Base-by-base conservation (phyloP, 768 basidiomycete species). In the Calocybe gangraenosa region DNA sequence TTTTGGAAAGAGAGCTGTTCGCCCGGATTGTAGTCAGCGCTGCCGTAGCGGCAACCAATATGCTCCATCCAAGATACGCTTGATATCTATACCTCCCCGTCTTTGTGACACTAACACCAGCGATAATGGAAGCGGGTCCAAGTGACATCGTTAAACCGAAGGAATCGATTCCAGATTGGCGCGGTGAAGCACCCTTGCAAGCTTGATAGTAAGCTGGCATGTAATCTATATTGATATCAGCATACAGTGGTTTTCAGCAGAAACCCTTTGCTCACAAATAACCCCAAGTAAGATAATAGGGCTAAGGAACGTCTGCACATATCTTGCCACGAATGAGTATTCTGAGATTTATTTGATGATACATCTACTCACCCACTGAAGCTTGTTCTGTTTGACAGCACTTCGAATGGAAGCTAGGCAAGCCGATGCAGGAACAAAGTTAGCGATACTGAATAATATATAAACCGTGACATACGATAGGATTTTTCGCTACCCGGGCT, bases 151-250 rank as follows among this genome's bases (percentile, higher is more conserved):
- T 54, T 8, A 51, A 23, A 0, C 56, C 57, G 23, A 78, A 63
- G 6, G 67, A 19, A 30, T 68, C 61, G 9, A 73, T 59, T 2
- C 71, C 70, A 2, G 67, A 64, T 0, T 54, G 60, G 23, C 69
- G 53, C 0, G 75, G 68, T 0, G 67, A 61, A 1, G 61, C 63
- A n/a, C 55, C 63, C 44, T 66, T 66, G 40, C 64, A 66, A 0
- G 72, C 73, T 52, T 77, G 76, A 58, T 68, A 76, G 51, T 70
- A 76, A 6, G 71, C 67, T 5, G 72, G 70, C 1, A 76, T 40
- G 49, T 69, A 75, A 46, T 65, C 56, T 59, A 30, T 19, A 25
- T 40, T 43, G 17, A 28, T 22, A 14, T 20, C 6, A 13, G 19
- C 30, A 3, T 23, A 42, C 22, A 35, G 30, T 8, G 14, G 30